Evolutionary conservation across 1,139 yeast species (phyloP).

Genomic region (Suhomyces choctaworum): DNA sequence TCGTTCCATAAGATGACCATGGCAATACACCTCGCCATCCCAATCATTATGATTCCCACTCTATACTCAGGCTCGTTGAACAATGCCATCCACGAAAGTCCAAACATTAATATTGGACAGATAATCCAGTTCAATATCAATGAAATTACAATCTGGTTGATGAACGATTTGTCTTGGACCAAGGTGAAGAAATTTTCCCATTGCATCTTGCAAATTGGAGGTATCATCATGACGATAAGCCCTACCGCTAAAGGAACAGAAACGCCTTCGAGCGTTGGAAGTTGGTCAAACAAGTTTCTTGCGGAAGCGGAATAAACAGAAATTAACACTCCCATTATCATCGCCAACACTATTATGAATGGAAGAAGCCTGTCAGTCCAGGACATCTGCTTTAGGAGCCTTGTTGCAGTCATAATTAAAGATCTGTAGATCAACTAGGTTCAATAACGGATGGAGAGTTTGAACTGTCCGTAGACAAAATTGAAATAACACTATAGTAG

Average conservation of each 20-base stretch:
- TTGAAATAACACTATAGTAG: no score
- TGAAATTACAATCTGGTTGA: conserved; percentile 40
- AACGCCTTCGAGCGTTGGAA: conserved; percentile 29
- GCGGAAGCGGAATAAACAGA: conserved; percentile 35
- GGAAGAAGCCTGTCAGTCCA: conserved; percentile 31
- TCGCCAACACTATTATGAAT: conserved; percentile 27
- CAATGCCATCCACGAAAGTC: conserved; percentile 54
- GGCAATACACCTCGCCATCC: conserved; percentile 62
- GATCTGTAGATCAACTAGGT: neutral
- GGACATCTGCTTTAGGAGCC: conserved; percentile 18
- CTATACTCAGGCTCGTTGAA: conserved; percentile 52
- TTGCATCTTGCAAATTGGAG: conserved; percentile 55
- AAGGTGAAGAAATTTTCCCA: conserved; percentile 39
- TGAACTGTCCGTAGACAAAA: no score
- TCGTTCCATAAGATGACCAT: conserved; percentile 67
- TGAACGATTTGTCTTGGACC: conserved; percentile 22
- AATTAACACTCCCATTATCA: conserved; percentile 31
- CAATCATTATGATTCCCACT: conserved; percentile 58
- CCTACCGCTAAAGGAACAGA: conserved; percentile 54
- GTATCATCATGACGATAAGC: conserved; percentile 57
- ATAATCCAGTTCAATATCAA: conserved; percentile 55
- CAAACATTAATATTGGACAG: conserved; percentile 60
- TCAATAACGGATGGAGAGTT: no score
- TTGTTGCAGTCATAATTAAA: neutral
- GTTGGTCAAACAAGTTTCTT: conserved; percentile 31